Evolutionary conservation across 2,329 filamentous ascomycete species (phyloP), one percentile per base, ranked within the genome.

Genomic region (Aspergillus sp.): DNA sequence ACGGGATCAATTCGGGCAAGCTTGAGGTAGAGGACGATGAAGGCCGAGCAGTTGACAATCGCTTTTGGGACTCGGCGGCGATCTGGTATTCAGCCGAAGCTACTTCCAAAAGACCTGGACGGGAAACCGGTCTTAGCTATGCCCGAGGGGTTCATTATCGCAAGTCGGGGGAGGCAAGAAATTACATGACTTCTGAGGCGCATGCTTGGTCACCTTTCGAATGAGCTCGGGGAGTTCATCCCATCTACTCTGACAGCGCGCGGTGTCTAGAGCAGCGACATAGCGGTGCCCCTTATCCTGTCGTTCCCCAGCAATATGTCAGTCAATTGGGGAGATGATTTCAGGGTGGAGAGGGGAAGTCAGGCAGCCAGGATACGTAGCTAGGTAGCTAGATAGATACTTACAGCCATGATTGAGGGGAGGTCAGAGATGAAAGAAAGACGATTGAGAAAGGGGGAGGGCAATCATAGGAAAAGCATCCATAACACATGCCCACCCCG

Each of bases 201-300:
- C 91, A 84, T 99, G 94, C 77, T 99, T 98, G 71, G 90, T 90
- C 71, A 98, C 85, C 78, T 99, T 99, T 74, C 94, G 87, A 69
- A 95, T 88, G 64, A 96, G 84, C 79, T 98, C 94, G 26, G 91
- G 91, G 31, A 98, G 85, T 31, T 90, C 87, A 66, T 87, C 83
- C 95, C 95, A 99, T 75, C 88, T 88, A 55, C 90, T 92, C 70
- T 94, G 88, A 77, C 92, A 96, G 71, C 95, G 90, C 65, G 92
- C 92, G 67, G 88, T 85, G 75, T 98, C 91, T 71, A 99, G 86
- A 77, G 87, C 86, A 73, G 85, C 84, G 67, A 96, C 84, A 77
- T 98, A 98, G 73, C 88, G 86, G 67, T 84, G 84, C 63, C 88
- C 93, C 81, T 99, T 99, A 65, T 85, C 70, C 77, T 82, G 74